Conservation (phyloP, 305 asterid genomes). For the Solanum hybrid region DNA sequence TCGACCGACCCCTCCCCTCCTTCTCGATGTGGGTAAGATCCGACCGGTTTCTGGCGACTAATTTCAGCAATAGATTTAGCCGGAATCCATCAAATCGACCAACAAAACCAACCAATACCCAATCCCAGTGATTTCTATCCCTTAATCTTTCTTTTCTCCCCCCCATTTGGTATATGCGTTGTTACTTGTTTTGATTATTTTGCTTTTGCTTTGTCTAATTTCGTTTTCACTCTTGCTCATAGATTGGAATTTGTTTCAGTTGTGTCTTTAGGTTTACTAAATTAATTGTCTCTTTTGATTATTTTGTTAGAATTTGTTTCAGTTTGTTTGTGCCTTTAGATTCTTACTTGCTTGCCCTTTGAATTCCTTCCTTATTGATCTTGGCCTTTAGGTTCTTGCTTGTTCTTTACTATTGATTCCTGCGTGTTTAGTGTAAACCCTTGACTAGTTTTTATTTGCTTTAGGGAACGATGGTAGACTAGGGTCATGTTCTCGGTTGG, state of each 20-base stretch:
- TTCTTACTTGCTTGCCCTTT: background rate
- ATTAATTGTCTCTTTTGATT: no score
- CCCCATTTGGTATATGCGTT: background rate
- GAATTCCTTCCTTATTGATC: background rate
- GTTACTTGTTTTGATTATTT: background rate
- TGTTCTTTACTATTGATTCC: background rate
- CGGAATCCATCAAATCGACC: no score
- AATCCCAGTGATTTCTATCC: no score
- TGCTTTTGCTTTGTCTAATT: background rate
- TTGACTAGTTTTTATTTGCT: background rate
- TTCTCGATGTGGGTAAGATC: background rate
- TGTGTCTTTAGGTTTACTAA: background rate
- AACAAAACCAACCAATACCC: no score
- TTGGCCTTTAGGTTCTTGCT: background rate
- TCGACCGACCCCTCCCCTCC: background rate
- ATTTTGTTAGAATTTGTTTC: background rate
- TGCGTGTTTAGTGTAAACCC: background rate
- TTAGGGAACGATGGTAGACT: background rate
- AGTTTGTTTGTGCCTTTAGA: background rate
- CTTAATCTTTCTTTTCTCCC: background rate
- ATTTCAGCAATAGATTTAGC: no score
- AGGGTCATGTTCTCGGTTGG: background rate
- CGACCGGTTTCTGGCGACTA: no score
- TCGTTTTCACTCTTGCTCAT: background rate
- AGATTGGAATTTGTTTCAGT: background rate